phyloP scores from a whole-genome alignment of 139 green algal genomes.

The Chlamydomonas schloesseri region DNA sequence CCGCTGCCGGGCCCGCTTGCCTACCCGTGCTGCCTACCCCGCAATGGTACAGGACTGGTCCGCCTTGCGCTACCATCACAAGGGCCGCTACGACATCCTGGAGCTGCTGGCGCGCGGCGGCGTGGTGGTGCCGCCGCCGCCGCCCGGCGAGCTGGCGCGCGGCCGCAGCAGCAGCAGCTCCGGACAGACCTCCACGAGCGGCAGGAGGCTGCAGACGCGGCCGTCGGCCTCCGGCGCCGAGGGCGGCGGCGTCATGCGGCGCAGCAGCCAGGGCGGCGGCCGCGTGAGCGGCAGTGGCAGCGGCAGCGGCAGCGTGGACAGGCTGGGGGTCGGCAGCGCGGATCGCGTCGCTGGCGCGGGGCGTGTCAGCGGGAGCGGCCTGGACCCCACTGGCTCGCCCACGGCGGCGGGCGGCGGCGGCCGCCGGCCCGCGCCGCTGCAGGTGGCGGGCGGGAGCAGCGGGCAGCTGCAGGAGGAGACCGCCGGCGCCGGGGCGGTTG shows the following conservation, averaged over 20 bases:
- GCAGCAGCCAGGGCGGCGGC: not conserved
- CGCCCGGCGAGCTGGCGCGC: not conserved
- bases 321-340: not conserved
- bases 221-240: not conserved
- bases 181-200: not conserved
- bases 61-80: constrained; percentile 27
- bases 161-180: not conserved
- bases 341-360: no score
- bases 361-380: no score
- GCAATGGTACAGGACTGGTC: constrained; percentile 41
- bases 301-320: not conserved
- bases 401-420: no score
- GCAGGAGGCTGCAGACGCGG: not conserved
- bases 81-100: constrained; percentile 38
- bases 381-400: no score
- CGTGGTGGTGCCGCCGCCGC: constrained; percentile 7
- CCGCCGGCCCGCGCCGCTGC: no score
- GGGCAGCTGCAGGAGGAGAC: no score
- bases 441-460: no score
- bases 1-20: no score
- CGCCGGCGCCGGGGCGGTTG: no score
- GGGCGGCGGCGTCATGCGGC: not conserved
- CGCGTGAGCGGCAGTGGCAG: constrained; percentile 14
- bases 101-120: constrained; percentile 25
- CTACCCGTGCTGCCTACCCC: no score